phyloP scores from a whole-genome alignment of 768 basidiomycete genomes.

The Omphalotus guepiniiformis region DNA sequence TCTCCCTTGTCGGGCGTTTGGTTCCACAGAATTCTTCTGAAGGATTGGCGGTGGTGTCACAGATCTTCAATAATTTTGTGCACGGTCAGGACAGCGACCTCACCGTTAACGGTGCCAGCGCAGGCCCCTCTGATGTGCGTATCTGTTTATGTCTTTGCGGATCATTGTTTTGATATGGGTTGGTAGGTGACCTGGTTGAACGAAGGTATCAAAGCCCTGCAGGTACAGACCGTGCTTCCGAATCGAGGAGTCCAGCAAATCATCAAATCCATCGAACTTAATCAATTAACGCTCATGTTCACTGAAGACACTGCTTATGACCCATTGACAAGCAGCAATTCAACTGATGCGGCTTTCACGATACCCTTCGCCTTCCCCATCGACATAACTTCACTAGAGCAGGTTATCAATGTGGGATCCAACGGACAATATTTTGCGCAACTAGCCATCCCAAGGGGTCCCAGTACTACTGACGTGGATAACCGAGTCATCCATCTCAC shows the following conservation, averaged over 20 bases:
- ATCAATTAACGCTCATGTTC: conserved; percentile 57
- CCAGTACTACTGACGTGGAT: conserved; percentile 57
- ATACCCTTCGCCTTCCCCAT: conserved; percentile 69
- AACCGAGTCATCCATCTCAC: conserved; percentile 55
- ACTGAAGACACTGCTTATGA: conserved; percentile 50
- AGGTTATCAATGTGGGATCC: conserved; percentile 51
- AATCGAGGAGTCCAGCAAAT: conserved; percentile 57
- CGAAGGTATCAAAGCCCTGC: conserved; percentile 60
- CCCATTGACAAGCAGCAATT: conserved; percentile 55
- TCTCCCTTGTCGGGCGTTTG: conserved; percentile 59
- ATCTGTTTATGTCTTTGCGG: neutral
- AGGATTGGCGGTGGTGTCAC: conserved; percentile 56
- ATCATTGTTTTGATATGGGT: conserved; percentile 8
- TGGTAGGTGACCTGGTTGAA: conserved; percentile 67
- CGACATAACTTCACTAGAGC: conserved; percentile 58
- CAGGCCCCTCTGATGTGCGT: conserved; percentile 52
- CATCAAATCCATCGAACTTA: conserved; percentile 60
- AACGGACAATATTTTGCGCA: conserved; percentile 54
- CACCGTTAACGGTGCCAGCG: conserved; percentile 53
- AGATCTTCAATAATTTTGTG: conserved; percentile 68
- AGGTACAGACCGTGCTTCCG: conserved; percentile 55
- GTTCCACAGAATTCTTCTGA: conserved; percentile 51
- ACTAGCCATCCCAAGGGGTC: conserved; percentile 52
- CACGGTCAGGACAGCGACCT: conserved; percentile 62
- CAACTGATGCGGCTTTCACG: conserved; percentile 59